Percentiles rank a stretch among this genome's conserved stretches.
Evolutionary conservation across 2,329 filamentous ascomycete species (phyloP).

Genomic region (Didymella arachidicola): DNA sequence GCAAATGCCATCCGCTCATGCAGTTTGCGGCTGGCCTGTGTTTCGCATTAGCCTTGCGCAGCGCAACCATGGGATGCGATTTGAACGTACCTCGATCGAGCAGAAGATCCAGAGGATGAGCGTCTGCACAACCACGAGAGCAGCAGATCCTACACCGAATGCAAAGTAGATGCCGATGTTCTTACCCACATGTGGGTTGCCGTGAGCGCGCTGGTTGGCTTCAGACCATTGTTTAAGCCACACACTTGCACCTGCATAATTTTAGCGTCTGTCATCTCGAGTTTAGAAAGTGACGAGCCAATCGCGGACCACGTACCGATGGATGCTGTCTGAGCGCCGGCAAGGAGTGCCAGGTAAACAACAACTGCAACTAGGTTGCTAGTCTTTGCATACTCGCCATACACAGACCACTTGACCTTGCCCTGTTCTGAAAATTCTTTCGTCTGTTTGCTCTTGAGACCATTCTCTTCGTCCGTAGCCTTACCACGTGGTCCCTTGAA

Average conservation of each 20-base stretch:
- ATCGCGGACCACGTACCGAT: conserved; percentile 66
- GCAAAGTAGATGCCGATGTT: conserved; percentile 96
- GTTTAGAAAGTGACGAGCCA: conserved; percentile 33
- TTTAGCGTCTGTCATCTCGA: conserved; percentile 35
- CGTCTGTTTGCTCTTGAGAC: conserved; percentile 78
- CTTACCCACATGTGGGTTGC: conserved; percentile 81
- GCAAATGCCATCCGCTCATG: conserved; percentile 97
- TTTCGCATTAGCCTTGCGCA: conserved; percentile 35
- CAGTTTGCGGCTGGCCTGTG: conserved; percentile 86
- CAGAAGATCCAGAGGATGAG: conserved; percentile 99
- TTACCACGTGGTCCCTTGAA: conserved; percentile 88
- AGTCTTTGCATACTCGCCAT: conserved; percentile 91
- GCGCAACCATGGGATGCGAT: conserved; percentile 15
- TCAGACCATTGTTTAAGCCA: conserved; percentile 97
- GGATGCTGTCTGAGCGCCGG: conserved; percentile 81
- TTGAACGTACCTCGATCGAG: conserved; percentile 83
- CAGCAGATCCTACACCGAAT: conserved; percentile 86
- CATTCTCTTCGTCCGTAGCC: conserved; percentile 80
- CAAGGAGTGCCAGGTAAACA: conserved; percentile 78
- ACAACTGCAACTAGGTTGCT: conserved; percentile 86
- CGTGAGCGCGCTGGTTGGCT: conserved; percentile 70
- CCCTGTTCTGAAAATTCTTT: conserved; percentile 94
- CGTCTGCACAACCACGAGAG: conserved; percentile 88
- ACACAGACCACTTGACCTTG: conserved; percentile 97
- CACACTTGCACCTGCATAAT: conserved; percentile 71